Percentiles rank a stretch among this genome's conserved stretches.
Conservation (phyloP, 495 filamentous ascomycete genomes). For the Paragyromitra xinjiangensis region DNA sequence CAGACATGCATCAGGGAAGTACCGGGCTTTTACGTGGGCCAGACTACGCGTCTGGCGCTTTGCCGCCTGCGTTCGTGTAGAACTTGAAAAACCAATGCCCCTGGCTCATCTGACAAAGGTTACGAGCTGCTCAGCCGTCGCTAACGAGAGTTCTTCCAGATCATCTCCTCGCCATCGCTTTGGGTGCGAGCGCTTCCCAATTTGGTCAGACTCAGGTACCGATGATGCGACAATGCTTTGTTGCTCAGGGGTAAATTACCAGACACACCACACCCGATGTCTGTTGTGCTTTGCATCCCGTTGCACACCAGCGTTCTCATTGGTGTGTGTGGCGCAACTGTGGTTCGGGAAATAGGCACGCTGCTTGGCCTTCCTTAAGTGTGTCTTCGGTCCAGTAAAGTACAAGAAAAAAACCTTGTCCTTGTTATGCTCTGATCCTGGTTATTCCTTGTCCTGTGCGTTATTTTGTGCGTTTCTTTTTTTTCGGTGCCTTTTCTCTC, state of each 20-base stretch:
- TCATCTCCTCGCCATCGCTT: conserved; percentile 38
- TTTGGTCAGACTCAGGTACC: conserved; percentile 54
- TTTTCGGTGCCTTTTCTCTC: conserved; percentile 27
- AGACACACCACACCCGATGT: conserved; percentile 12
- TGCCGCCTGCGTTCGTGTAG: conserved; percentile 32
- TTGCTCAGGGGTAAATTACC: conserved; percentile 51
- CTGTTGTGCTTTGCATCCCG: conserved; percentile 26
- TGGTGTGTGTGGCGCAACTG: conserved; percentile 42
- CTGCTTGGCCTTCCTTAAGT: conserved; percentile 19
- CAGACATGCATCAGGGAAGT: conserved; percentile 38
- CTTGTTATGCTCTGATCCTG: conserved; percentile 29
- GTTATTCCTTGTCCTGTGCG: conserved; percentile 29
- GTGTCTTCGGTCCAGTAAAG: not conserved
- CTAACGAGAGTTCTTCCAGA: conserved; percentile 28
- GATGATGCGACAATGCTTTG: conserved; percentile 43
- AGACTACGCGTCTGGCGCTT: conserved; percentile 31
- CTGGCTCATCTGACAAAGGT: conserved; percentile 23
- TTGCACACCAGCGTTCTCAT: conserved; percentile 23
- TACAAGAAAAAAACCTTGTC: conserved; percentile 2
- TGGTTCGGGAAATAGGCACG: conserved; percentile 42
- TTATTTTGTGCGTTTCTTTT: not conserved
- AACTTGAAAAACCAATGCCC: conserved; percentile 21
- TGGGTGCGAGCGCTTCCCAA: conserved; percentile 51
- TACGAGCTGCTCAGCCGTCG: conserved; percentile 30
- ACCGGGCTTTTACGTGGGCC: conserved; percentile 43